A percentile compares a stretch with the other conserved stretches of the same genome.
These are phyloP conservation scores for Lophiotrema nucula DNA, from an alignment of 495 filamentous ascomycete genomes.

Conservation along the genomic window DNA sequence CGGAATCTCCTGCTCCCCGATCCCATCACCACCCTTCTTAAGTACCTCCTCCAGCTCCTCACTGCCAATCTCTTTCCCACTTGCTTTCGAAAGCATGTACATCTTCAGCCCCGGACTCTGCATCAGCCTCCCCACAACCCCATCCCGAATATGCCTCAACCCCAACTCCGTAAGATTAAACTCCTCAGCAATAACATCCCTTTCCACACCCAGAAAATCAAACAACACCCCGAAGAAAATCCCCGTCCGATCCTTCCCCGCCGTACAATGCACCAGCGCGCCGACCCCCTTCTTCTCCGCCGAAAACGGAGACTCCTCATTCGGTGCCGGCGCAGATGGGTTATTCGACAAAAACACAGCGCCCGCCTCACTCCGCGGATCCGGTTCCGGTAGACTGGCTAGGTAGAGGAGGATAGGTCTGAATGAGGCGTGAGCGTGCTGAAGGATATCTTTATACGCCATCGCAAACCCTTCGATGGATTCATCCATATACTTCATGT, in stretches of 20 bases:
- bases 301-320: no score
- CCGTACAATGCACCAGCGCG: slow-evolving; percentile 44
- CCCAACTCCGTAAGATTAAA: slow-evolving; percentile 43
- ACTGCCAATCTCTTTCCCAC: background rate
- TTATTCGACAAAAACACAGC: background rate
- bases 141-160: slow-evolving; percentile 15
- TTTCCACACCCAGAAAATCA: slow-evolving; percentile 34
- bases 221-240: slow-evolving; percentile 43
- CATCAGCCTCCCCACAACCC: slow-evolving; percentile 9
- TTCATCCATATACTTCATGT: slow-evolving; percentile 39
- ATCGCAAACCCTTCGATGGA: slow-evolving; percentile 40
- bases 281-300: slow-evolving; percentile 19
- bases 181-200: slow-evolving; percentile 36
- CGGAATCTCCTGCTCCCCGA: slow-evolving; percentile 5
- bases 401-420: slow-evolving; percentile 38
- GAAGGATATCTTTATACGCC: slow-evolving; percentile 43
- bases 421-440: slow-evolving; percentile 31
- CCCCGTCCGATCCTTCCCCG: slow-evolving; percentile 47
- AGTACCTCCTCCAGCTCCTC: background rate
- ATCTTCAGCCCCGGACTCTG: slow-evolving; percentile 11
- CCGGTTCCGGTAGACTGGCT: background rate
- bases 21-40: background rate
- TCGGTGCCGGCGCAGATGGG: background rate
- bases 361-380: background rate
- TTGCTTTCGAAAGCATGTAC: slow-evolving; percentile 10